Evolutionary conservation across 257 asterid genomes (phyloP).

Genomic region (Linaria vulgaris): DNA sequence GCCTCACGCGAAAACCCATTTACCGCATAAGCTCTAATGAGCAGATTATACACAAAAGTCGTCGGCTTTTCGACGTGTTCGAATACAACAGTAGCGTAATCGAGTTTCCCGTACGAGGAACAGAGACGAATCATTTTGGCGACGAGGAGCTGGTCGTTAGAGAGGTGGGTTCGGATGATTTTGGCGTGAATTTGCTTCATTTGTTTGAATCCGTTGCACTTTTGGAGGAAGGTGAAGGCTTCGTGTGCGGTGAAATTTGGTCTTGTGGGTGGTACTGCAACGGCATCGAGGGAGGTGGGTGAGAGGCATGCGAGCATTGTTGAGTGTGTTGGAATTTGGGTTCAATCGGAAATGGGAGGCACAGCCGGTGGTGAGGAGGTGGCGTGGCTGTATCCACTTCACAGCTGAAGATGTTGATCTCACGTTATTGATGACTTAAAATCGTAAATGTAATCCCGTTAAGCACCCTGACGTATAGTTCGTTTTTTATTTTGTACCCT

Average conservation of each 20-base stretch:
- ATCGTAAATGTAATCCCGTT: no score
- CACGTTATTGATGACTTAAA: no score
- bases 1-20: slow-evolving; percentile 39
- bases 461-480: no score
- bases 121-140: slow-evolving; percentile 48
- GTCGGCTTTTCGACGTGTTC: slow-evolving; percentile 38
- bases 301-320: slow-evolving; percentile 46
- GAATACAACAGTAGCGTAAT: slow-evolving; percentile 43
- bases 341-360: no score
- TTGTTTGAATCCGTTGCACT: slow-evolving; percentile 45
- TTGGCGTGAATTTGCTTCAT: slow-evolving; percentile 49
- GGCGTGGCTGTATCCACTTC: not conserved
- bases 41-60: slow-evolving; percentile 45
- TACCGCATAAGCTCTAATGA: slow-evolving; percentile 41
- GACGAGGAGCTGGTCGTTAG: slow-evolving; percentile 32
- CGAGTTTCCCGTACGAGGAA: slow-evolving; percentile 39
- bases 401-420: not conserved
- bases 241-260: slow-evolving; percentile 41
- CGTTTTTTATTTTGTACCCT: no score
- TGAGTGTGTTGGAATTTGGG: not conserved
- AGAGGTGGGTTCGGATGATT: slow-evolving; percentile 39
- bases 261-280: slow-evolving; percentile 32
- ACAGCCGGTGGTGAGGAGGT: no score
- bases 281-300: slow-evolving; percentile 31
- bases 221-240: slow-evolving; percentile 43